These are phyloP conservation scores for Vickermania spadyakhi DNA, from an alignment of 208 protist species.

Conservation along the genomic window DNA sequence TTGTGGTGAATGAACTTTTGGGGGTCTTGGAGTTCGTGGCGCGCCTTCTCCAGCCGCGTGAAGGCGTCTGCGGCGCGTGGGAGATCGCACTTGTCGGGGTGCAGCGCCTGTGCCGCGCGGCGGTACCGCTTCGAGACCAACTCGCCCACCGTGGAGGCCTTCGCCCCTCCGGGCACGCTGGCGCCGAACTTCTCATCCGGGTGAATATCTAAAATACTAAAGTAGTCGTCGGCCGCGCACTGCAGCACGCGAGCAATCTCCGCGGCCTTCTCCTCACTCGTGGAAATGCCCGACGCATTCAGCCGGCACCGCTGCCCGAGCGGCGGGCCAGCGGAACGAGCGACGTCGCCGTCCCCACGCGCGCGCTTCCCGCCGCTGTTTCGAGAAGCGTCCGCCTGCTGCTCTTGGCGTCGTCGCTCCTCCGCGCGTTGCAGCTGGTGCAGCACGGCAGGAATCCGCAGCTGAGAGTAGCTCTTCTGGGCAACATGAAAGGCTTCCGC, in stretches of 20 bases:
- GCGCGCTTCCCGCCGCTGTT: neutral
- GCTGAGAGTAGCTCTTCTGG: slow-evolving; percentile 70
- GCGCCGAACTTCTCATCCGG: slow-evolving; percentile 11
- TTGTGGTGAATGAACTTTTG: slow-evolving; percentile 57
- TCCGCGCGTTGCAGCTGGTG: slow-evolving; percentile 59
- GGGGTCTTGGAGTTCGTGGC: slow-evolving; percentile 64
- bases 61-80: slow-evolving; percentile 69
- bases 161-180: neutral
- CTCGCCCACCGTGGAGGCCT: neutral
- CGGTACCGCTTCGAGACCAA: slow-evolving; percentile 53
- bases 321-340: neutral
- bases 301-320: slow-evolving; percentile 18
- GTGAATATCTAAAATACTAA: slow-evolving; percentile 70
- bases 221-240: slow-evolving; percentile 62
- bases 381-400: slow-evolving; percentile 20
- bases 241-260: slow-evolving; percentile 76
- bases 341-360: neutral
- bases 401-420: slow-evolving; percentile 33
- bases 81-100: slow-evolving; percentile 86
- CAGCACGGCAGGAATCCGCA: slow-evolving; percentile 62
- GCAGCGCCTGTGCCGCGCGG: slow-evolving; percentile 72
- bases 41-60: slow-evolving; percentile 63
- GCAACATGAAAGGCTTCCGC: slow-evolving; percentile 74
- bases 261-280: slow-evolving; percentile 50
- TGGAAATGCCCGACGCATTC: slow-evolving; percentile 23